phyloP scores from a whole-genome alignment of 1,284 basidiomycete species.

The Malassezia equina region DNA sequence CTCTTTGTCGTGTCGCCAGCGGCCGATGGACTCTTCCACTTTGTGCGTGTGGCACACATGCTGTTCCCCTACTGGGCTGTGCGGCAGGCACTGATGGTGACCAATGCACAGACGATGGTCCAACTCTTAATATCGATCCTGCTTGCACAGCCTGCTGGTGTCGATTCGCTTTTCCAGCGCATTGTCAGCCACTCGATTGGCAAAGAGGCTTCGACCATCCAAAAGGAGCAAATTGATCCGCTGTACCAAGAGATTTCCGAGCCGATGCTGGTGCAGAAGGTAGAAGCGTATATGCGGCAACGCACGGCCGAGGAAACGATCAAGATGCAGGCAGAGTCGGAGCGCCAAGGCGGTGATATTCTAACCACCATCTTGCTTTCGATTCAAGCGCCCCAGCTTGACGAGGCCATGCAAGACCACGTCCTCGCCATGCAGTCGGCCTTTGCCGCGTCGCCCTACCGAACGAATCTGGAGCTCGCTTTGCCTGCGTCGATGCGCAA shows the following conservation, averaged over 20 bases:
- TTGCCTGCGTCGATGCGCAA: conserved; percentile 33
- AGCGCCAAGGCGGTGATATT: conserved; percentile 36
- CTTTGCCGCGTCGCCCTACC: conserved; percentile 40
- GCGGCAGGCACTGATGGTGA: conserved; percentile 40
- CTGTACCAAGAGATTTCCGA: conserved; percentile 37
- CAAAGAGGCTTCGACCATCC: conserved; percentile 28
- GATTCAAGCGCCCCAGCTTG: conserved; percentile 20
- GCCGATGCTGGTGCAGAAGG: conserved; percentile 29
- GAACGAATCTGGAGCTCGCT: conserved; percentile 26
- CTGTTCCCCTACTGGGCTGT: conserved; percentile 47
- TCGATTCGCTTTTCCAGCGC: conserved; percentile 44
- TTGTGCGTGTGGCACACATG: conserved; percentile 38
- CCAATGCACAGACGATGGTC: conserved; percentile 44
- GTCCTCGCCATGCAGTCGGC: conserved; percentile 37
- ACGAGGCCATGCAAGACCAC: conserved; percentile 20
- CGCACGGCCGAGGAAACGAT: conserved; percentile 32
- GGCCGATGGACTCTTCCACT: conserved; percentile 37
- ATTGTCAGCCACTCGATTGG: conserved; percentile 37
- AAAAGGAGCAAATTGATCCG: conserved; percentile 39
- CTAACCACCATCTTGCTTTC: conserved; percentile 40
- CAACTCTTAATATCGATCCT: conserved; percentile 37
- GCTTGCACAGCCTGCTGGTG: conserved; percentile 41
- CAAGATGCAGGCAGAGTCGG: conserved; percentile 22
- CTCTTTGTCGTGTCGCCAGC: conserved; percentile 39
- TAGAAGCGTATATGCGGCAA: conserved; percentile 42